Percentiles rank a stretch among this genome's conserved stretches.
phyloP scores from a whole-genome alignment of 2,329 filamentous ascomycete species.

The Dactylonectria estremocensis region DNA sequence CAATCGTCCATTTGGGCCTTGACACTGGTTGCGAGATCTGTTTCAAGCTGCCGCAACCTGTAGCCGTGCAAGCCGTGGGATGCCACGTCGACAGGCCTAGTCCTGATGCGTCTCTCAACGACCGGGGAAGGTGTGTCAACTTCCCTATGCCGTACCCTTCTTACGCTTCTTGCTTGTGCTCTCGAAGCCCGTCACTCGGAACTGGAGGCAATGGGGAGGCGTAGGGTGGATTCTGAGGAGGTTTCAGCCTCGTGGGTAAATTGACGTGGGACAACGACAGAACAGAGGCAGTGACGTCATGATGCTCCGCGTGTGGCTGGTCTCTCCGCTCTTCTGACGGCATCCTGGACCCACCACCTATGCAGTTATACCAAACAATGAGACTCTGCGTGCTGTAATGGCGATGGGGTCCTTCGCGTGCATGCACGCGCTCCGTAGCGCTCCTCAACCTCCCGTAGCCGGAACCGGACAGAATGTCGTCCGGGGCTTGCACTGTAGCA shows the following conservation, averaged over 20 bases:
- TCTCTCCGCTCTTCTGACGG: slow-evolving; percentile 33
- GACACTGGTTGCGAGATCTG: slow-evolving; percentile 19
- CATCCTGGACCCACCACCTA: slow-evolving; percentile 24
- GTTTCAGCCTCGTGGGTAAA: slow-evolving; percentile 49
- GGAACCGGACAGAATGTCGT: slow-evolving; percentile 18
- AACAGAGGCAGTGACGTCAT: slow-evolving; percentile 44
- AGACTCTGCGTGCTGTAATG: slow-evolving; percentile 24
- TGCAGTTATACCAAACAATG: slow-evolving; percentile 31
- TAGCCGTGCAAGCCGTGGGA: slow-evolving; percentile 26
- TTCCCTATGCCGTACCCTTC: slow-evolving; percentile 18
- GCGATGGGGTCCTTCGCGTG: slow-evolving; percentile 9
- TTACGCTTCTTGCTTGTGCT: neutral
- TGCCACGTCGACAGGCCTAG: slow-evolving; percentile 46
- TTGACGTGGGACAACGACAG: slow-evolving; percentile 43
- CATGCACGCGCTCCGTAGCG: slow-evolving; percentile 23
- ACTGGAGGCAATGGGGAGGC: slow-evolving; percentile 15
- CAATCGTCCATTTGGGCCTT: slow-evolving; percentile 10
- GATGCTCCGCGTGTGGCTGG: slow-evolving; percentile 30
- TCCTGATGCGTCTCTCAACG: slow-evolving; percentile 19
- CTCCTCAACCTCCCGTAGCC: slow-evolving; percentile 11
- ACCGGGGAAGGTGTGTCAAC: slow-evolving; percentile 15
- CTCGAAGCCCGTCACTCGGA: neutral
- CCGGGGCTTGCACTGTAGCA: slow-evolving; percentile 7
- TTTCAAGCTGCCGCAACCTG: slow-evolving; percentile 23
- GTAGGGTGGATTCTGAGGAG: slow-evolving; percentile 23